Percentiles rank a stretch among this genome's conserved stretches.
Evolutionary conservation across 2,329 filamentous ascomycete genomes (phyloP).

Genomic region (Colletotrichum zoysiae): DNA sequence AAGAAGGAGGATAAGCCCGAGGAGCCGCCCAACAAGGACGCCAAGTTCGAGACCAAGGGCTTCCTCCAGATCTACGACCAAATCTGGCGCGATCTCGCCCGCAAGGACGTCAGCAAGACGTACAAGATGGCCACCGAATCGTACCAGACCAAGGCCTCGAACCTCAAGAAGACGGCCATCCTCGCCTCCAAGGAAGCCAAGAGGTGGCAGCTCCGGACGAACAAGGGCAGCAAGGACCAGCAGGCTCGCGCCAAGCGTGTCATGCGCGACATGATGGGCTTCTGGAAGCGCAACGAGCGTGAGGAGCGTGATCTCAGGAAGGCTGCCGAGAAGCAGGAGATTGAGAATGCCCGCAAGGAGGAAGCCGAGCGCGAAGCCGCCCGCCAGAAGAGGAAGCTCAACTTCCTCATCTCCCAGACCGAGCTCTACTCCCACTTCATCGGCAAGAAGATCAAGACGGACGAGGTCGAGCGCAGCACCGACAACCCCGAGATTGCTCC

Average conservation of each 20-base stretch:
- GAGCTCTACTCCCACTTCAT: slow-evolving; percentile 99
- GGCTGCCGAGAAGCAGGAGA: slow-evolving; percentile 93
- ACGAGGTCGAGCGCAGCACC: slow-evolving; percentile 91
- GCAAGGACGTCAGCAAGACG: slow-evolving; percentile 94
- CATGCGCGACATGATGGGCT: slow-evolving; percentile 99
- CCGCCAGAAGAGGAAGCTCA: slow-evolving; percentile 97
- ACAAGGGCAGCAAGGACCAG: slow-evolving; percentile 98
- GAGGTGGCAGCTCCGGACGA: slow-evolving; percentile 96
- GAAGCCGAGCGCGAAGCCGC: slow-evolving; percentile 98
- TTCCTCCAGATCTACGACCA: slow-evolving; percentile 98
- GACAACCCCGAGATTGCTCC: slow-evolving; percentile 81
- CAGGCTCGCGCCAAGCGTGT: slow-evolving; percentile 96
- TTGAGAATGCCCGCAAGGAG: slow-evolving; percentile 95
- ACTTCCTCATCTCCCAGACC: slow-evolving; percentile 98
- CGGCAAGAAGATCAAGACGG: slow-evolving; percentile 98
- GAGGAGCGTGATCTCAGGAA: slow-evolving; percentile 96
- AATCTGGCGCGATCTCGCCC: slow-evolving; percentile 94
- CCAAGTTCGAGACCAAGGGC: slow-evolving; percentile 85
- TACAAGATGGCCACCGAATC: slow-evolving; percentile 90
- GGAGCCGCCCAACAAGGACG: slow-evolving; percentile 67
- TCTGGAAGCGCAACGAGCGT: slow-evolving; percentile 99
- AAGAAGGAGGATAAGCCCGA: slow-evolving; percentile 61
- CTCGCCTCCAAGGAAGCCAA: slow-evolving; percentile 97
- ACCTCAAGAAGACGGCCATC: slow-evolving; percentile 96
- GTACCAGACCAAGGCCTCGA: slow-evolving; percentile 88